These are phyloP conservation scores for Phytophthora sp. DNA, from an alignment of 352 stramenopile species.

Conservation along the genomic window DNA sequence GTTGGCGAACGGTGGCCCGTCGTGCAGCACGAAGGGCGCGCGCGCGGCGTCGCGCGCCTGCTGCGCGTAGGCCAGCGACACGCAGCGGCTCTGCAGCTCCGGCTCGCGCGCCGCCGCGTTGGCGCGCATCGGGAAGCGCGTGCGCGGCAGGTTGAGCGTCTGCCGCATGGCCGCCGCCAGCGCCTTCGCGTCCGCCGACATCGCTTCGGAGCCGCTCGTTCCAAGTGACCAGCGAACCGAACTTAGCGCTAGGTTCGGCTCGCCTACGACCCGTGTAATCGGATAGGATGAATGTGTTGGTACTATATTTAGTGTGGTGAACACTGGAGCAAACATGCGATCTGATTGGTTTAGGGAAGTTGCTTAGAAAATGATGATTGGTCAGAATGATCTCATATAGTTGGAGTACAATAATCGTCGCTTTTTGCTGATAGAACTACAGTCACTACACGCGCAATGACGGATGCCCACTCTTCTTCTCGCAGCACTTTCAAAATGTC, in stretches of 20 bases:
- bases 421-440: no score
- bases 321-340: no score
- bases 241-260: slow-evolving; percentile 2
- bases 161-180: slow-evolving; percentile 78
- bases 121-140: slow-evolving; percentile 96
- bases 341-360: no score
- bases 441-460: no score
- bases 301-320: no score
- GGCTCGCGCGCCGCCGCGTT: slow-evolving; percentile 90
- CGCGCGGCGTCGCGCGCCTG: slow-evolving; percentile 39
- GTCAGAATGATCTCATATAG: no score
- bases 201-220: slow-evolving; percentile 19
- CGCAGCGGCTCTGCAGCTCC: slow-evolving; percentile 69
- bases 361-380: no score
- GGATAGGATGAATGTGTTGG: no score
- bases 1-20: slow-evolving; percentile 99
- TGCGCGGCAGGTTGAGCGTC: slow-evolving; percentile 96
- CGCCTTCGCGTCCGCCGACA: slow-evolving; percentile 57
- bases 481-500: no score
- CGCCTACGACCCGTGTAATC: neutral
- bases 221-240: neutral
- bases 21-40: slow-evolving; percentile 94
- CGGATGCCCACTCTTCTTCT: no score
- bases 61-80: slow-evolving; percentile 62
- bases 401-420: no score